phyloP scores from a whole-genome alignment of 192 early-diverging fungal genomes.

The Entophlyctis luteolus region DNA sequence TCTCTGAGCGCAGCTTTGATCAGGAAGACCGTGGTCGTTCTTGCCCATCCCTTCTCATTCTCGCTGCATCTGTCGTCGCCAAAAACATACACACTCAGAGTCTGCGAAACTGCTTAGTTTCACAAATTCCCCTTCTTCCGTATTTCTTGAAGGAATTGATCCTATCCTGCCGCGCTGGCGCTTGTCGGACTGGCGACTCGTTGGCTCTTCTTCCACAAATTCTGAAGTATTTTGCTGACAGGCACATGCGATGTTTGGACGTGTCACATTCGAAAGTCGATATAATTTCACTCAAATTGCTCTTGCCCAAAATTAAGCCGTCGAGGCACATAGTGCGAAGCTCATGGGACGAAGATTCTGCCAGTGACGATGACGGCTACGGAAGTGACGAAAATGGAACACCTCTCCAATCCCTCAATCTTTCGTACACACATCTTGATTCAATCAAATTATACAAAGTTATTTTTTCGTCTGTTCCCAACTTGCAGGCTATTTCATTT shows the following conservation, averaged over 20 bases:
- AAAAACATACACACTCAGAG: neutral
- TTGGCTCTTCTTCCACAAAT: neutral
- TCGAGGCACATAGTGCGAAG: neutral
- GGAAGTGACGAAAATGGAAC: neutral
- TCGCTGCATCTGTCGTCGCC: neutral
- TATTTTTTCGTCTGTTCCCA: neutral
- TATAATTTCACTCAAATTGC: neutral
- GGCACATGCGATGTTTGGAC: neutral
- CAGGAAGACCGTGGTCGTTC: no score
- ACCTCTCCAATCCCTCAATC: neutral
- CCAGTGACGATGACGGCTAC: neutral
- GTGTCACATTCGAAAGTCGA: neutral
- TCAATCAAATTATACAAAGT: neutral
- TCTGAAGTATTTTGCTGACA: neutral
- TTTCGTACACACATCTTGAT: neutral
- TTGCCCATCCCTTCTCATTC: neutral
- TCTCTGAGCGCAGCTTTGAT: no score
- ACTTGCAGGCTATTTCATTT: neutral
- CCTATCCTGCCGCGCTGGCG: neutral
- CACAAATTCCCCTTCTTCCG: neutral
- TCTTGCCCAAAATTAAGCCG: neutral
- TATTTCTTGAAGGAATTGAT: neutral
- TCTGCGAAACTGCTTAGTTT: neutral
- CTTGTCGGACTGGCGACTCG: neutral
- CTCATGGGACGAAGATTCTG: neutral